A percentile compares a stretch with the other conserved stretches of the same genome.
These are phyloP conservation scores for Blepharisma stoltei DNA, from an alignment of 73 alveolate genomes.

Conservation along the genomic window DNA sequence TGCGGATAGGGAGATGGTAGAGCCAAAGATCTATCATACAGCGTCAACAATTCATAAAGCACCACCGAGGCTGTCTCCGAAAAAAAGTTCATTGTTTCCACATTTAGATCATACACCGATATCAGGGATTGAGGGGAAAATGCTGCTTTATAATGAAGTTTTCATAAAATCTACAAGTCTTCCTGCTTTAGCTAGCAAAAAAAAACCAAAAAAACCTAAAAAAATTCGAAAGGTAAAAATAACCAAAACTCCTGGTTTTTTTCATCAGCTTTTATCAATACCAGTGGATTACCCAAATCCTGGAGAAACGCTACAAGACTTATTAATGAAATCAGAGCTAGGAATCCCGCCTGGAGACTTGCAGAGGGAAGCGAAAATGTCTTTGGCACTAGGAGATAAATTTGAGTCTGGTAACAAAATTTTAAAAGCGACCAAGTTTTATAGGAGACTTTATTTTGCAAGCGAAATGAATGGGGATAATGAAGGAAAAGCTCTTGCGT, in stretches of 20 bases:
- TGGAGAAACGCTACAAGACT: neutral
- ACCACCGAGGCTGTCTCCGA: neutral
- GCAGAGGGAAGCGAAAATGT: constrained; percentile 11
- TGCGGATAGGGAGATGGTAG: no score
- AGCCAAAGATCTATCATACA: neutral
- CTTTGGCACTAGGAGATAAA: constrained; percentile 14
- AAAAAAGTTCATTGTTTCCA: neutral
- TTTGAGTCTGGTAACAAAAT: neutral
- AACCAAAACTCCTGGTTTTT: constrained; percentile 4
- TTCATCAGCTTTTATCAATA: neutral
- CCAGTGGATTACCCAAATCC: neutral
- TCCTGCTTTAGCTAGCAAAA: neutral
- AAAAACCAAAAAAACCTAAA: neutral
- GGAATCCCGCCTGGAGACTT: constrained; percentile 25
- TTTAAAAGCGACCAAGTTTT: constrained; percentile 10
- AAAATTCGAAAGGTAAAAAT: neutral
- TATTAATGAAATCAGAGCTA: neutral
- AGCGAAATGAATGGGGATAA: constrained; percentile 22
- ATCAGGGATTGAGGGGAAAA: constrained; percentile 3
- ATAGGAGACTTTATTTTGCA: constrained; percentile 17
- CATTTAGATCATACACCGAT: neutral
- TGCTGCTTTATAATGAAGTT: neutral
- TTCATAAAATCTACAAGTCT: neutral
- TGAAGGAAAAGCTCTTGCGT: constrained; percentile 27
- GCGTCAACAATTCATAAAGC: constrained; percentile 1